A percentile compares a stretch with the other conserved stretches of the same genome.
Conservation (phyloP, 768 basidiomycete species). For the Lactarius hengduanensis region DNA sequence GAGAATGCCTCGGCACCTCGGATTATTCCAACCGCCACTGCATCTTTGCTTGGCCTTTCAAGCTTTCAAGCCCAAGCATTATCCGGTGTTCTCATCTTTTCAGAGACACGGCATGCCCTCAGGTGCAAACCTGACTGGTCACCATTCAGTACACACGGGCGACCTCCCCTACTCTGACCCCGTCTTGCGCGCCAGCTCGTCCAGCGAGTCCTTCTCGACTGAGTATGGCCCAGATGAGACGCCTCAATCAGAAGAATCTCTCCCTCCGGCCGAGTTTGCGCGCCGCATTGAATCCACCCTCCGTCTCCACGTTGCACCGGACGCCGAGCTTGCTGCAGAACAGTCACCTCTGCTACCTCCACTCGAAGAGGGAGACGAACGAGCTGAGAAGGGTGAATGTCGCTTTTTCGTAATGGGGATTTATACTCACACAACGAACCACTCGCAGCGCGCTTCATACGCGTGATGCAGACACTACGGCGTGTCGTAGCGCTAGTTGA, state of each 20-base stretch:
- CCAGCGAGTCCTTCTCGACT: slow-evolving; percentile 4
- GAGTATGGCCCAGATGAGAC: slow-evolving; percentile 2
- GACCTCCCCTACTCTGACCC: slow-evolving; percentile 9
- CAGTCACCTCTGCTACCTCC: slow-evolving; percentile 7
- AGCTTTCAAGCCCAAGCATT: not conserved
- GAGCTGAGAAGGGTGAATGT: slow-evolving; percentile 1
- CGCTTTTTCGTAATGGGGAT: not conserved
- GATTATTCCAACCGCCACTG: not conserved
- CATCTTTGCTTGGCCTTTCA: not conserved
- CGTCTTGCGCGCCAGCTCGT: slow-evolving; percentile 6
- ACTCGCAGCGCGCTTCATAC: slow-evolving; percentile 8
- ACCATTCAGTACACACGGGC: slow-evolving; percentile 2
- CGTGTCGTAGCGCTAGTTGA: slow-evolving; percentile 19
- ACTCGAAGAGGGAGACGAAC: slow-evolving; percentile 5
- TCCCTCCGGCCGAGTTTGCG: not conserved
- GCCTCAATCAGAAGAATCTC: not conserved
- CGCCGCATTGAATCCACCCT: not conserved
- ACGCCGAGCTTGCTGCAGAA: slow-evolving; percentile 8
- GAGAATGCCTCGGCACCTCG: not conserved
- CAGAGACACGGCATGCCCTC: not conserved
- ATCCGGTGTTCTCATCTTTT: not conserved
- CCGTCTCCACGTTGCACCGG: slow-evolving; percentile 4
- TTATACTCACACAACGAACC: not conserved
- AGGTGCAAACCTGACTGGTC: not conserved
- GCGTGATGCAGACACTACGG: slow-evolving; percentile 13